Base-by-base conservation (phyloP, 2,329 filamentous ascomycete species). In the Dactylellina leptospora region DNA sequence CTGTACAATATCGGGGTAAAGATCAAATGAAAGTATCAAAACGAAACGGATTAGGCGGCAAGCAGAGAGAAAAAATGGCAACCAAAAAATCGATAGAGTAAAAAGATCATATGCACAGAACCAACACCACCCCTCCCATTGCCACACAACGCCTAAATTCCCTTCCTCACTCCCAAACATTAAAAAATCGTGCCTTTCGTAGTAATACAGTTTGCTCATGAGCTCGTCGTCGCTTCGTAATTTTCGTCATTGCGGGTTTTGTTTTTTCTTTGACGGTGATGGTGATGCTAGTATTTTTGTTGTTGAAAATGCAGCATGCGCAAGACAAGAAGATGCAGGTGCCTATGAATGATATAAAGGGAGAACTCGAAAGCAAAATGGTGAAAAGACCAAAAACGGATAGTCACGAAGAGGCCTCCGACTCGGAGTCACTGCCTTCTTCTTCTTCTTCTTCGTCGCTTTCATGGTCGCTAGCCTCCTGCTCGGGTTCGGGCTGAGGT, bases 141-240 rank as follows among this genome's bases (percentile, higher is more conserved):
- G 33, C 40, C 47, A 38, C 60, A 59, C 68, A 72, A 72, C 68
- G 68, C 68, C 68, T 47, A 60, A 55, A 50, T 44, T 54, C 33
- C 38, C 50, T 23, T 54, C 54, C 55, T 33, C 48, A 53, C 48
- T 22, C 48, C 68, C 59, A 64, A 72, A 48, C 44, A 51, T 71
- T 45, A 71, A 70, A 63, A 61, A 56, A 23, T 13, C 25, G 45
- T 45, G 45, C 27, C 38, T 64, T 59, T 58, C 68, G 68, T 72
- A 72, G 44, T 64, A 72, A 54, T 72, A 63, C 68, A 72, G 48
- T 64, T 36, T 50, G 68, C 68, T 64, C 45, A 60, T 63, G 51
- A 71, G 28, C 47, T 59, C 58, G 53, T 59, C 58, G 44, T 71
- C 45, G 45, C 27, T 64, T 72, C 68, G 68, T 72, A 38, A 63